phyloP scores from a whole-genome alignment of 352 stramenopile genomes.

The Globisporangium solare region DNA sequence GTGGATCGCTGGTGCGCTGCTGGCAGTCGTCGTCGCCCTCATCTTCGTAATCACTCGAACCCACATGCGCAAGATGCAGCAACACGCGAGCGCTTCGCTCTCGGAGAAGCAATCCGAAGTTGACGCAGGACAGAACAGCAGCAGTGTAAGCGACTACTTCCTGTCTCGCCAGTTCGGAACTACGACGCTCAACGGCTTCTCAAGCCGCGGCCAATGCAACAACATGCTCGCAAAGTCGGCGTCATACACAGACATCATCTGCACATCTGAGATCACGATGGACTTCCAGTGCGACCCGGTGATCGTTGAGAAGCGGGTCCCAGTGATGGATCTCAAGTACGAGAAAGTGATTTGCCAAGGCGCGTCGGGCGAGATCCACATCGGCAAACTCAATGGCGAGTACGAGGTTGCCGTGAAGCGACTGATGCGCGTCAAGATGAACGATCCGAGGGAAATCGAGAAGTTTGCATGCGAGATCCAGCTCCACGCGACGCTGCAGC shows the following conservation, averaged over 20 bases:
- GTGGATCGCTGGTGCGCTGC: slow-evolving; percentile 21
- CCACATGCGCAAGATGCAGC: neutral
- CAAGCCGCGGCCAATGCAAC: slow-evolving; percentile 11
- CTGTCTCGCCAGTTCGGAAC: neutral
- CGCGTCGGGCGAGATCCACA: slow-evolving; percentile 35
- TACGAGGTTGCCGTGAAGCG: slow-evolving; percentile 46
- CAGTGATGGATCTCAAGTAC: slow-evolving; percentile 46
- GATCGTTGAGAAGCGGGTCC: slow-evolving; percentile 38
- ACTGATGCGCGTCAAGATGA: slow-evolving; percentile 28
- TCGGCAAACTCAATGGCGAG: slow-evolving; percentile 23
- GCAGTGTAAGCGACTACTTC: neutral
- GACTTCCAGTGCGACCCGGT: slow-evolving; percentile 47
- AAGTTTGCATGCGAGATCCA: slow-evolving; percentile 51
- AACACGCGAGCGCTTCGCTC: neutral
- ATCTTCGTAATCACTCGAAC: neutral
- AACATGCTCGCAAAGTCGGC: slow-evolving; percentile 18
- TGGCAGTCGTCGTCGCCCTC: neutral
- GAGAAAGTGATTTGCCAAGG: slow-evolving; percentile 32
- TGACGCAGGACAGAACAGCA: neutral
- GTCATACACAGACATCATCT: slow-evolving; percentile 40
- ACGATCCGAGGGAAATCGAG: slow-evolving; percentile 47
- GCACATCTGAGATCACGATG: slow-evolving; percentile 38
- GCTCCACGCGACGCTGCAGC: slow-evolving; percentile 39
- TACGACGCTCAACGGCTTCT: slow-evolving; percentile 17
- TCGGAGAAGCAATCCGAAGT: slow-evolving; percentile 9